Conservation (phyloP, 805 yeast genomes). For the Ogataea ramenticola region DNA sequence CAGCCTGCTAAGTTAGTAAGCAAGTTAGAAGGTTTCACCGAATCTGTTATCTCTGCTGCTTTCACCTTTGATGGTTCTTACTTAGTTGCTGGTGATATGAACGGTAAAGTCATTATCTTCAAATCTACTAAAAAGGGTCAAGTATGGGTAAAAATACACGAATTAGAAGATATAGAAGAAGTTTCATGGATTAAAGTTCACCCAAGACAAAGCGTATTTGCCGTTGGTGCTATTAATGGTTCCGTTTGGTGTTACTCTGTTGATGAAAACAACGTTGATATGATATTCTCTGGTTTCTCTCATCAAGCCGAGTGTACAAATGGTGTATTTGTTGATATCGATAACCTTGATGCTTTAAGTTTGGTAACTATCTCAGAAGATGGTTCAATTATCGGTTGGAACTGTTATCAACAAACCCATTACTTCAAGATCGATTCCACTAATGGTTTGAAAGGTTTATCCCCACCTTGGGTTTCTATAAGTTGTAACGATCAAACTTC, state of each 20-base stretch:
- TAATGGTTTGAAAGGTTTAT: slow-evolving; percentile 59
- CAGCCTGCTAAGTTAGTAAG: slow-evolving; percentile 78
- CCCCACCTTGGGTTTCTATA: slow-evolving; percentile 85
- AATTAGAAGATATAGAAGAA: slow-evolving; percentile 85
- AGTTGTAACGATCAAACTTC: slow-evolving; percentile 39
- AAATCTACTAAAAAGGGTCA: slow-evolving; percentile 71
- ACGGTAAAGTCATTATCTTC: slow-evolving; percentile 73
- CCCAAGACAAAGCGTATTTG: slow-evolving; percentile 70
- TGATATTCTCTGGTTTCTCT: slow-evolving; percentile 70
- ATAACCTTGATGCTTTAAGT: slow-evolving; percentile 50
- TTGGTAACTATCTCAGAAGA: slow-evolving; percentile 79
- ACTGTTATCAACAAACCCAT: slow-evolving; percentile 68
- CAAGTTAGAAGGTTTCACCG: slow-evolving; percentile 74
- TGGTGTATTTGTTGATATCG: slow-evolving; percentile 64
- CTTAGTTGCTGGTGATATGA: slow-evolving; percentile 90
- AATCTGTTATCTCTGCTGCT: slow-evolving; percentile 78
- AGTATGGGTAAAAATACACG: slow-evolving; percentile 65
- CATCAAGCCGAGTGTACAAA: slow-evolving; percentile 77
- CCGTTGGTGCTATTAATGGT: slow-evolving; percentile 89
- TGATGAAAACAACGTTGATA: slow-evolving; percentile 49
- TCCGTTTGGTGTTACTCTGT: slow-evolving; percentile 90
- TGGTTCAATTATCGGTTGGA: slow-evolving; percentile 84
- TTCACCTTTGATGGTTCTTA: slow-evolving; percentile 79
- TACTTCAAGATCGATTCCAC: slow-evolving; percentile 58
- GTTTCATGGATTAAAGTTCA: slow-evolving; percentile 78